A percentile compares a stretch with the other conserved stretches of the same genome.
Evolutionary conservation across 441 rosid species (phyloP).

Genomic region (Gossypium schwendimanii): DNA sequence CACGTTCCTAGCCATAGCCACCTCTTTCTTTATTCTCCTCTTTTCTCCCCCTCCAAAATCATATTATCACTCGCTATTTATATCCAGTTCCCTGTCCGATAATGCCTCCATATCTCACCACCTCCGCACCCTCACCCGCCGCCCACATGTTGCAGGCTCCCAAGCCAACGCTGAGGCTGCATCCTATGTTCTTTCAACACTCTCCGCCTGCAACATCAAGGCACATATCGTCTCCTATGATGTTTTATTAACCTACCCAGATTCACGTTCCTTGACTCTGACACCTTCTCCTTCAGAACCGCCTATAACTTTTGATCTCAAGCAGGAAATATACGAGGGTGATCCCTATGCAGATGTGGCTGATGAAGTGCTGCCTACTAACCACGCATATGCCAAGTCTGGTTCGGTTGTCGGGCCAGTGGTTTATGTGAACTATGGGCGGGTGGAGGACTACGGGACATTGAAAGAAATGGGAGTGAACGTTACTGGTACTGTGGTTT

Average conservation of each 20-base stretch:
- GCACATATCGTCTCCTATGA: slow-evolving; percentile 44
- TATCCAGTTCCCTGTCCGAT: slow-evolving; percentile 46
- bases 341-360: slow-evolving; percentile 56
- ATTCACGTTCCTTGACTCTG: slow-evolving; percentile 50
- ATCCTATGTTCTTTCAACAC: slow-evolving; percentile 40
- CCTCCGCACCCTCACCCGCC: slow-evolving; percentile 67
- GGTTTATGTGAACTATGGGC: slow-evolving; percentile 69
- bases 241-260: slow-evolving; percentile 62
- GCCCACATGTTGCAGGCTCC: slow-evolving; percentile 76
- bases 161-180: slow-evolving; percentile 67
- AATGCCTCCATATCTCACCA: slow-evolving; percentile 55
- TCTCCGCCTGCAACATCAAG: slow-evolving; percentile 36
- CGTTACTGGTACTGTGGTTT: slow-evolving; percentile 40
- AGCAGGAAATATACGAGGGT: slow-evolving; percentile 46
- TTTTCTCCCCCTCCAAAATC: slow-evolving; percentile 36
- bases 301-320: slow-evolving; percentile 33
- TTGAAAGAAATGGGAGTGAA: slow-evolving; percentile 45
- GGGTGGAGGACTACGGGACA: slow-evolving; percentile 52
- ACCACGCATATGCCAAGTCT: slow-evolving; percentile 77
- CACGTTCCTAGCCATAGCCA: slow-evolving; percentile 29
- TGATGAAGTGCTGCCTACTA: slow-evolving; percentile 43
- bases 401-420: slow-evolving; percentile 52
- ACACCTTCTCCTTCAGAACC: slow-evolving; percentile 20
- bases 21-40: slow-evolving; percentile 29
- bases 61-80: slow-evolving; percentile 49